phyloP scores from a whole-genome alignment of 768 basidiomycete species.

The Polyporus arcularius region DNA sequence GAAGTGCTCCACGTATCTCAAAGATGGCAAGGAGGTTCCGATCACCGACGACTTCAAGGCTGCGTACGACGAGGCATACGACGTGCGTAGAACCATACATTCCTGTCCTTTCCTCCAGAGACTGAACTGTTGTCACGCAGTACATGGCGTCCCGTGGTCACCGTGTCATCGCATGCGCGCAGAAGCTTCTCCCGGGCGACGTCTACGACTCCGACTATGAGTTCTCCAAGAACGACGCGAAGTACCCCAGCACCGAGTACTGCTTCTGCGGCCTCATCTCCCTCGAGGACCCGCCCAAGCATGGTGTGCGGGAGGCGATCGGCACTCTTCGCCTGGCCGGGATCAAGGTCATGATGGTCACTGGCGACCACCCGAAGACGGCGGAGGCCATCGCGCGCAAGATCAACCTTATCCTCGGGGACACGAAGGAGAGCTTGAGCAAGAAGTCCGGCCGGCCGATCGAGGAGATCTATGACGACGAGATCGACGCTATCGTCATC shows the following conservation, averaged over 20 bases:
- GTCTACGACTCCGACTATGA: constrained; percentile 46
- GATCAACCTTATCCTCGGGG: constrained; percentile 68
- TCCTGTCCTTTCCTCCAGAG: neutral
- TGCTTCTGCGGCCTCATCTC: constrained; percentile 69
- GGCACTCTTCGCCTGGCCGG: constrained; percentile 70
- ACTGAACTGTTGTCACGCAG: constrained; percentile 31
- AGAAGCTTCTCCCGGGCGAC: constrained; percentile 51
- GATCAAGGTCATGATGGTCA: constrained; percentile 80
- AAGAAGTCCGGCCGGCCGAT: constrained; percentile 53
- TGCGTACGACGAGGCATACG: constrained; percentile 61
- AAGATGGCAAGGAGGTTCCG: constrained; percentile 47
- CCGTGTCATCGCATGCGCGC: constrained; percentile 74
- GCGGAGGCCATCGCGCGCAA: constrained; percentile 75
- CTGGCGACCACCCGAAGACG: constrained; percentile 73
- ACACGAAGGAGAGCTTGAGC: constrained; percentile 63
- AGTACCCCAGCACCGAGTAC: constrained; percentile 57
- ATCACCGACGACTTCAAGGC: constrained; percentile 57
- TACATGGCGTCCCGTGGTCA: constrained; percentile 81
- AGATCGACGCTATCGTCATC: constrained; percentile 64
- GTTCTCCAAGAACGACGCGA: constrained; percentile 56
- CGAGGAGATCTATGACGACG: constrained; percentile 67
- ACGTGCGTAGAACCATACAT: constrained; percentile 38
- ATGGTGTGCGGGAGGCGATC: constrained; percentile 71
- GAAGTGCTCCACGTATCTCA: constrained; percentile 61
- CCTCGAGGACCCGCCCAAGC: constrained; percentile 70